Conservation (phyloP, 345 rosid species). For the Conringia planisiliqua region DNA sequence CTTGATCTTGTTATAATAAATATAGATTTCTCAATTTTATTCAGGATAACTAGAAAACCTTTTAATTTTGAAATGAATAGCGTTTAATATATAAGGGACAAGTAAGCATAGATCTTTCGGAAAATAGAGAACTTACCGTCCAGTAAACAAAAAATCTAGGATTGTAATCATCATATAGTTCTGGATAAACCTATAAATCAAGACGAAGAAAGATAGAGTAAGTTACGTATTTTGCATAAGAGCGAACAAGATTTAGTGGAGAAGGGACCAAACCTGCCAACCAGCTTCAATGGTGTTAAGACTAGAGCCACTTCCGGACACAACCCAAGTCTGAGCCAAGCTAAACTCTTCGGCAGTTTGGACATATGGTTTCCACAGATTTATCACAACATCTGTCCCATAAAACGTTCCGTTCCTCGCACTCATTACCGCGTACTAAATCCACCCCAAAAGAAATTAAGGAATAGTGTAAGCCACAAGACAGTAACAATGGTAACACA, state of each 20-base stretch:
- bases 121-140: constrained; percentile 48
- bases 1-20: neutral
- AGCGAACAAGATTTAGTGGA: neutral
- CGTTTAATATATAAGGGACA: neutral
- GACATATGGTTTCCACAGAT: constrained; percentile 62
- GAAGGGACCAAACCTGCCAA: constrained; percentile 51
- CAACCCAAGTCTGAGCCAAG: constrained; percentile 61
- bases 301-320: constrained; percentile 49
- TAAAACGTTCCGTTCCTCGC: constrained; percentile 47
- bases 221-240: neutral
- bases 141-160: constrained; percentile 69
- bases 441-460: constrained; percentile 7
- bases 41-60: neutral
- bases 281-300: constrained; percentile 72
- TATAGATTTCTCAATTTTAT: neutral
- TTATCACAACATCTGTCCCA: constrained; percentile 54
- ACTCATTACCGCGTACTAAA: constrained; percentile 51
- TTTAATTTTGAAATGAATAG: neutral
- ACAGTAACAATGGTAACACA: neutral
- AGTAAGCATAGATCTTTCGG: neutral
- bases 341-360: constrained; percentile 57
- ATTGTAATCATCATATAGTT: constrained; percentile 54
- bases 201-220: neutral
- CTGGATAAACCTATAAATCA: constrained; percentile 52
- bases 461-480: neutral